Evolutionary conservation across 306 rosid species (phyloP), one percentile per base, ranked within the genome.

Genomic region (Morella rubra): DNA sequence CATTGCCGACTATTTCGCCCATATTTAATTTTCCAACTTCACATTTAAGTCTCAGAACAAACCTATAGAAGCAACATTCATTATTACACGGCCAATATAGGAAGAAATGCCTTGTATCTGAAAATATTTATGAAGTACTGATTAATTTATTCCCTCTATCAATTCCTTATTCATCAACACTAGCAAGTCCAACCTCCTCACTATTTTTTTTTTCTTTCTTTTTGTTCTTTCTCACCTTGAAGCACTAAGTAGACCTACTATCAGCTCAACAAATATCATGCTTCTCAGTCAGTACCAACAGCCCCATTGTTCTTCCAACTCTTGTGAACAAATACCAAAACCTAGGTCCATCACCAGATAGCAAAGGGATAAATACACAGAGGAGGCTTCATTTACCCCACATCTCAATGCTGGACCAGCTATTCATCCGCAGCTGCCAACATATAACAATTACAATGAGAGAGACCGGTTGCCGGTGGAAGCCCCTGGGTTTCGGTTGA

Each of bases 391-490:
- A 54, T 54, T 68, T 54, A 72, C 64, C 70, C 72, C 61, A 60
- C 72, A 71, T 77, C 76, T 56, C 70, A 2, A 49, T 69, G 1
- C 15, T 44, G 44, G 73, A 66, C 49, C 61, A 64, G 67, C 55
- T 66, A 69, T 60, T 73, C 77, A 53, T 49, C 78, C 71, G 78
- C 66, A 54, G 42, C 73, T 55, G 11, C 45, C 41, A 59, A 47
- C 41, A 71, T 42, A 70, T 44, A 44, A 60, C 74, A 80, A 3
- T 74, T 84, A 93, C 12, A 95, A 77, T 6, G 97, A 98, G 79
- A 95, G n/a, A n/a, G n/a, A n/a, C n/a, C n/a, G n/a, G n/a, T n/a
- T n/a, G n/a, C n/a, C n/a, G n/a, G n/a, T n/a, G n/a, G n/a, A n/a
- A n/a, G n/a, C n/a, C n/a, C n/a, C n/a, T n/a, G n/a, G n/a, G n/a